Conservation (phyloP, 164 flowering plant species). For the Vitis labrusca region DNA sequence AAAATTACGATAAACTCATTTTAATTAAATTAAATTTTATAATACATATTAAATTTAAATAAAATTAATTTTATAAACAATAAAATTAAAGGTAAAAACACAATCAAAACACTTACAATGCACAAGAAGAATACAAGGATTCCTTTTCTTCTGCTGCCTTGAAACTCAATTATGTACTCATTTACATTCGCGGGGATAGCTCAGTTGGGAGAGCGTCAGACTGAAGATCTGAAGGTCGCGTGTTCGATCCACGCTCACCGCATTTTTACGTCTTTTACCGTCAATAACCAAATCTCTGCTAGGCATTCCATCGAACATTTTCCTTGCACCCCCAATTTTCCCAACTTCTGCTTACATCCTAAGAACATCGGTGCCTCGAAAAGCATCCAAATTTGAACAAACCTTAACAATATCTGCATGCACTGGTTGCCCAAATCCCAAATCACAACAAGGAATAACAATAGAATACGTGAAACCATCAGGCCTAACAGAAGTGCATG, state of each 20-base stretch:
- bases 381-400: conserved; percentile 19
- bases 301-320: conserved; percentile 28
- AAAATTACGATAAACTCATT: too few relatives aligned
- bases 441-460: conserved; percentile 21
- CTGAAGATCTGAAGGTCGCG: conserved; percentile 70
- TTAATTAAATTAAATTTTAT: too few relatives aligned
- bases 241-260: conserved; percentile 84
- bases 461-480: too few relatives aligned
- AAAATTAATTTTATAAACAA: too few relatives aligned
- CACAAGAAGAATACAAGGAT: too few relatives aligned
- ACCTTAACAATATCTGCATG: conserved; percentile 23
- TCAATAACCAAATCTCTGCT: conserved; percentile 21
- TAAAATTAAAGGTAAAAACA: too few relatives aligned
- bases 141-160: too few relatives aligned
- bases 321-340: conserved; percentile 15
- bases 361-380: conserved; percentile 23
- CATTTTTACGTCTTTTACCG: conserved; percentile 13
- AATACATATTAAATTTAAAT: too few relatives aligned
- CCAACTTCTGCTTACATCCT: conserved; percentile 22
- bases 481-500: too few relatives aligned
- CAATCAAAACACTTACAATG: too few relatives aligned
- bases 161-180: too few relatives aligned
- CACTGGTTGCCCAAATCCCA: conserved; percentile 21
- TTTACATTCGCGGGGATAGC: conserved; percentile 32
- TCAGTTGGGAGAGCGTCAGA: conserved; percentile 53